Evolutionary conservation across 495 filamentous ascomycete genomes (phyloP), one percentile per base, ranked within the genome.

Genomic region (Neurospora sp.): DNA sequence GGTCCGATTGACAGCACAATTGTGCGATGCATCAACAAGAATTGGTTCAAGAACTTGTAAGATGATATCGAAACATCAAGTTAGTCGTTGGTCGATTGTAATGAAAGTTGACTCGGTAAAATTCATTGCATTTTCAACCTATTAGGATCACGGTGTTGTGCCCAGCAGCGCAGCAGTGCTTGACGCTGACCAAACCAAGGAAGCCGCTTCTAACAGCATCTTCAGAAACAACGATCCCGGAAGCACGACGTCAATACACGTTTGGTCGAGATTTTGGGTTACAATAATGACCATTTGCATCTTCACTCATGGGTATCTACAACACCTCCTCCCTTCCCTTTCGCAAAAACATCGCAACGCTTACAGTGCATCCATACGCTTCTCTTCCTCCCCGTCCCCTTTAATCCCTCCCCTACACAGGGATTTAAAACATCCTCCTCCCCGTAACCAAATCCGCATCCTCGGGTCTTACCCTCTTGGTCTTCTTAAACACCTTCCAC

Each of bases 401-500:
- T 1, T 4, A 12, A 6, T 1, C 1, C 4, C 10, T 48, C 23
- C 46, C 4, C 7, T 20, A 3, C n/a, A 48, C 2, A 1, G 12
- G 20, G 20, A 0, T 16, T 75, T 69, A 72, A 39, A 46, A 77
- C 4, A 69, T 14, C 59, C 80, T 78, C 72, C 79, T 70, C 10
- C 73, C 80, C 5, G 78, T 81, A 0, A 76, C 48, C 70, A 82
- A 23, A 39, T 82, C 80, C 70, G 73, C 75, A 44, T 82, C 80
- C 74, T 76, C 75, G 0, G 80, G 77, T 48, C 44, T 71, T 0
- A 82, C 79, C 39, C 79, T 71, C 78, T 78, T 79, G 7, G 80
- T 82, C 77, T 77, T 78, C 78, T 82, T 82, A 42, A 73, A 35
- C 1, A 59, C 41, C 74, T 82, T 82, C 80, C 80, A 82, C 72